Evolutionary conservation across 441 rosid genomes (phyloP), one percentile per base, ranked within the genome.

Genomic region (Erodium trifolium): DNA sequence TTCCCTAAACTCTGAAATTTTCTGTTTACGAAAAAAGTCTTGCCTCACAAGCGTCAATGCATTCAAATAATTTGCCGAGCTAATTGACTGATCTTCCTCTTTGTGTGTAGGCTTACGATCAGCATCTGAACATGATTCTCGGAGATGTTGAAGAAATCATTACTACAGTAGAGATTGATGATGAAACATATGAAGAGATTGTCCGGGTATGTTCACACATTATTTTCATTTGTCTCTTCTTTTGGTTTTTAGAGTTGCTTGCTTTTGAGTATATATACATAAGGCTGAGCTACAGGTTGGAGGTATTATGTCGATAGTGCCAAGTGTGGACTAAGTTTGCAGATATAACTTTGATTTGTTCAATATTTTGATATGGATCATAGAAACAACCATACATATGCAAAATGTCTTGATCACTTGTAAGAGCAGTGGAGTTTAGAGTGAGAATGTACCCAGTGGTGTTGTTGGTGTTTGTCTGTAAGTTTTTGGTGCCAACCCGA

Each of bases 61-160:
- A 41, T 41, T 11, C 10, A 10, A 41, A 41, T 41, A 41, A 1
- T 41, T 41, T 6, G 10, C 47, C 7, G 47, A 6, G 47, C 47
- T 23, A 5, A 41, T 6, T 41, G 47, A 11, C 47, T 6, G 10
- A 6, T 41, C 47, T 14, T 16, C 39, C 55, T 45, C 11, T 43
- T 67, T 59, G 35, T 41, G 1, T 55, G 53, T 70, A 94, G 98
- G 98, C 97, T 66, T 94, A 92, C 77, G 99, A 94, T 86, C 97
- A 94, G 84, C 99, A 94, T 83, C 81, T 94, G 70, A 94, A 94
- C 78, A 94, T 94, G 99, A 90, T 94, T 76, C 96, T 94, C 34
- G 99, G 98, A 62, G 99, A 94, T 78, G 99, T 94, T 71, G 99
- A 94, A 82, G 99, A 94, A 81, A 81, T 87, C 60, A 89, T 94